Evolutionary conservation across 179 eudicot genomes (phyloP).

Genomic region (Corrigiola litoralis): DNA sequence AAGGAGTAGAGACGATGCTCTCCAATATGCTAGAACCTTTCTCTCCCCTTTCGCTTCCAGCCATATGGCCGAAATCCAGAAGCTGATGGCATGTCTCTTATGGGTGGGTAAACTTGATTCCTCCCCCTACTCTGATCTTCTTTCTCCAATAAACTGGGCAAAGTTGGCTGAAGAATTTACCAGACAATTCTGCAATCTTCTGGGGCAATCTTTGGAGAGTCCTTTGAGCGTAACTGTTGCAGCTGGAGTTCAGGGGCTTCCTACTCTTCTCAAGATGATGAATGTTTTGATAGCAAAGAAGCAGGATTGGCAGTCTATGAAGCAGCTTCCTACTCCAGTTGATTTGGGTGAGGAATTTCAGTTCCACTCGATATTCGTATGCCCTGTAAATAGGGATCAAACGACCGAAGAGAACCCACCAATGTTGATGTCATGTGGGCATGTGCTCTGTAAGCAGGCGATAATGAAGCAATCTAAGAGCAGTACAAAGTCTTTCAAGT

Average conservation of each 20-base stretch:
- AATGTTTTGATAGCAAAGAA: constrained; percentile 73
- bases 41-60: constrained; percentile 49
- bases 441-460: constrained; percentile 85
- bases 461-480: constrained; percentile 73
- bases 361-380: constrained; percentile 84
- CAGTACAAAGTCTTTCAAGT: constrained; percentile 54
- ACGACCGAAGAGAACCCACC: constrained; percentile 91
- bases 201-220: constrained; percentile 71
- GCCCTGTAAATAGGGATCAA: constrained; percentile 87
- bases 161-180: constrained; percentile 58
- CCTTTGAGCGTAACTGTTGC: constrained; percentile 69
- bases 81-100: constrained; percentile 67
- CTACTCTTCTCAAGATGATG: constrained; percentile 82
- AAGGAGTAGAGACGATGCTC: constrained; percentile 54
- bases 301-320: constrained; percentile 87
- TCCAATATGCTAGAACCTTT: constrained; percentile 56
- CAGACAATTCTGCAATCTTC: constrained; percentile 58
- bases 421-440: constrained; percentile 87
- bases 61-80: constrained; percentile 63
- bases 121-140: constrained; percentile 69
- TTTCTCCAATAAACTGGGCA: constrained; percentile 59
- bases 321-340: constrained; percentile 80
- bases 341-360: constrained; percentile 74
- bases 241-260: constrained; percentile 84
- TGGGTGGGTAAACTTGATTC: constrained; percentile 71